Base-by-base conservation (phyloP, 192 early-diverging fungal genomes). In the Coemansia sp. region DNA sequence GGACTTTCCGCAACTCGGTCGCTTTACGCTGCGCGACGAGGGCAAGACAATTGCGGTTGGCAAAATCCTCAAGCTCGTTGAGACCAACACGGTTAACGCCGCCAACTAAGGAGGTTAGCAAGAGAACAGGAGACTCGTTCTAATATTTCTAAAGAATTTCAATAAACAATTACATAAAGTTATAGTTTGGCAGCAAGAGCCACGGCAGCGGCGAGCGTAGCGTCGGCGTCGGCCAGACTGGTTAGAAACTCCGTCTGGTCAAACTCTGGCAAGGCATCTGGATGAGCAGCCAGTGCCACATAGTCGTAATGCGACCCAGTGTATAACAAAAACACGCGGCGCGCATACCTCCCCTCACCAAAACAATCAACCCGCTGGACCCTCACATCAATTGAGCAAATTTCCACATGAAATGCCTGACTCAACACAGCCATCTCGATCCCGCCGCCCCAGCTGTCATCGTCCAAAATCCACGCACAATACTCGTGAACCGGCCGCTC, bases 21-120 rank as follows among this genome's bases (percentile, higher is more conserved):
- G 97, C 52, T 98, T 99, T 81, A 99, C 96, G n/a, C 84, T 99
- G 24, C 91, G 97, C 66, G 95, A 97, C 69, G 95, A 99, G 85
- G 94, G 93, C 64, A 86, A 84, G 65, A 83, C 81, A 12, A 79
- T 86, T 72, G 97, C 96, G 32, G 91, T 99, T 59, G 97, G 97
- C 63, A 94, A 94, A 78, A 83, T 99, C 50, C 88, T 89, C 53
- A 94, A 93, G 85, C 76, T 98, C 21, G 57, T 65, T 2, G 60
- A 65, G 6, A 55, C 53, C 29, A 27, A 55, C 24, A 55, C 24
- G 2, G 11, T 27, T 4, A 55, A 55, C 29, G 53, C 53, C 4
- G 54, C 54, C 14, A 19, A 37, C 27, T 56, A 56, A 29, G 9
- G 12, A 32, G 29, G 29, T 32, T 32, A 32, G 25, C 25, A 27